Evolutionary conservation across 2,329 filamentous ascomycete genomes (phyloP).

Genomic region (Pseudogymnoascus sp.): DNA sequence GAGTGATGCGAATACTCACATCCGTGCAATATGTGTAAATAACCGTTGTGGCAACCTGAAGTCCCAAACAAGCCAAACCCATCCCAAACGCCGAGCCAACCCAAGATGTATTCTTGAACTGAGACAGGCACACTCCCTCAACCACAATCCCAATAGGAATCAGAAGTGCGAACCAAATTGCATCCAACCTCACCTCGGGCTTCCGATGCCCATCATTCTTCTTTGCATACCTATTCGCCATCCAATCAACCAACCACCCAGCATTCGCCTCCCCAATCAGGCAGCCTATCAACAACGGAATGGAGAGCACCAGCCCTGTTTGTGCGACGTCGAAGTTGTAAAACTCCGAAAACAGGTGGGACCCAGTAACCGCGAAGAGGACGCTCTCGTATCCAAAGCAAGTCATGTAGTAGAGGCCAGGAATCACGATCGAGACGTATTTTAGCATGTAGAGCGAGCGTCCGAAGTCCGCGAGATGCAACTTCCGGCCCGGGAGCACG

Average conservation of each 20-base stretch:
- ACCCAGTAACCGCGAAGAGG: too few species aligned
- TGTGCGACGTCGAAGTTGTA: too few species aligned
- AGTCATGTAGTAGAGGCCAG: conserved; percentile 27
- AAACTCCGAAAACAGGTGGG: too few species aligned
- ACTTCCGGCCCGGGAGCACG: conserved; percentile 22
- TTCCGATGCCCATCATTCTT: conserved; percentile 23
- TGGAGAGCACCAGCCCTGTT: too few species aligned
- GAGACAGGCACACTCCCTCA: conserved; percentile 22
- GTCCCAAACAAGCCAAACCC: conserved; percentile 30
- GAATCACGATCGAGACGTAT: conserved; percentile 24
- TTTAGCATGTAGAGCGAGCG: conserved; percentile 25
- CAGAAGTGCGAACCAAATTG: conserved; percentile 26
- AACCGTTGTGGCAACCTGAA: conserved; percentile 32
- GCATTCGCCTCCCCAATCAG: conserved; percentile 25
- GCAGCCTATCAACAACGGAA: conserved; percentile 15
- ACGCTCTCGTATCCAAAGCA: conserved; percentile 24
- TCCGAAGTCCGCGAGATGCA: conserved; percentile 23
- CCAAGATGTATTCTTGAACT: conserved; percentile 30
- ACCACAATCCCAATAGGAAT: conserved; percentile 25
- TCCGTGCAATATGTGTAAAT: conserved; percentile 32
- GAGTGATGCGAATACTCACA: conserved; percentile 19
- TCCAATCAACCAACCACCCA: conserved; percentile 26
- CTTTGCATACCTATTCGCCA: conserved; percentile 26
- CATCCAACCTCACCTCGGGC: conserved; percentile 31
- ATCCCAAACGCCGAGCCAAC: conserved; percentile 33